These are phyloP conservation scores for Fraxinus floribunda DNA, from an alignment of 305 asterid species.

Conservation along the genomic window DNA sequence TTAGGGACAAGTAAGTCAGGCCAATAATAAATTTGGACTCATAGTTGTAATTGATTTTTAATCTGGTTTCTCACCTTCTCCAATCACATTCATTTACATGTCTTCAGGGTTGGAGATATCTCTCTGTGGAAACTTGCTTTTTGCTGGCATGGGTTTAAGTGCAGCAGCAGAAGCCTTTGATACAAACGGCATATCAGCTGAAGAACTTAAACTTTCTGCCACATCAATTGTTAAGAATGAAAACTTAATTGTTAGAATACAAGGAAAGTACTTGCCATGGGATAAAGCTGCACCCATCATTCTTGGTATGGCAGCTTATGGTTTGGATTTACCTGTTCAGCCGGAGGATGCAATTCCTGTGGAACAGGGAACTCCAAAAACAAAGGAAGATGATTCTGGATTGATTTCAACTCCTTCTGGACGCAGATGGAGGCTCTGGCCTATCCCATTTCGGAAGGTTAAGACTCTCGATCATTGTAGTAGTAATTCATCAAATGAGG, in stretches of 20 bases:
- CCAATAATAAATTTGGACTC: not conserved
- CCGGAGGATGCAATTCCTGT: slow-evolving; percentile 45
- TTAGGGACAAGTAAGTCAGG: slow-evolving; percentile 39
- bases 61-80: not conserved
- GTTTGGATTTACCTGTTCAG: slow-evolving; percentile 49
- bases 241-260: slow-evolving; percentile 36
- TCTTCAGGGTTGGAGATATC: slow-evolving; percentile 68
- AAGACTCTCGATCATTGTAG: slow-evolving; percentile 61
- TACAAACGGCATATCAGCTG: slow-evolving; percentile 52
- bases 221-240: slow-evolving; percentile 38
- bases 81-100: slow-evolving; percentile 7
- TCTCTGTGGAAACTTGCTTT: slow-evolving; percentile 65
- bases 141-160: slow-evolving; percentile 62
- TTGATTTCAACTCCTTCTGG: slow-evolving; percentile 49
- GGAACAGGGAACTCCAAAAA: slow-evolving; percentile 40
- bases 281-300: slow-evolving; percentile 67
- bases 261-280: slow-evolving; percentile 71
- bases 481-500: slow-evolving; percentile 56
- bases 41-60: not conserved
- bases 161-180: slow-evolving; percentile 71
- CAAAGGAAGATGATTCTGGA: slow-evolving; percentile 43
- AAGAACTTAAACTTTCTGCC: slow-evolving; percentile 57
- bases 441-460: slow-evolving; percentile 75
- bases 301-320: slow-evolving; percentile 74
- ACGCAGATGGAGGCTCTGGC: slow-evolving; percentile 92